Conservation (phyloP, 768 basidiomycete genomes). For the Boletus pseudopeckii region DNA sequence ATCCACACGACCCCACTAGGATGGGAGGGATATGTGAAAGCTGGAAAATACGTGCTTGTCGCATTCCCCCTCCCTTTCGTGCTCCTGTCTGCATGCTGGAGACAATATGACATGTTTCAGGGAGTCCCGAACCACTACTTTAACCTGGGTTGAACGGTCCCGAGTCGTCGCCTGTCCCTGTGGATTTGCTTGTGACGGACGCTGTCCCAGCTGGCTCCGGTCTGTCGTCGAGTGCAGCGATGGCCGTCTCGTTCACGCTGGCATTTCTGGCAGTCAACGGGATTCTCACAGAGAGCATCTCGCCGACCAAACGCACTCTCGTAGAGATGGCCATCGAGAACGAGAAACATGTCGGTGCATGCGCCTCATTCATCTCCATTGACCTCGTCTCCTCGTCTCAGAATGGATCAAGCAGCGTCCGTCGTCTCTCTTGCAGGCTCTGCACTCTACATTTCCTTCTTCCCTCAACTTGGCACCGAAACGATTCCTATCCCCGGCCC, state of each 20-base stretch:
- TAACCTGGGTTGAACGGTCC: too few species aligned
- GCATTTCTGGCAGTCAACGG: conserved; percentile 77
- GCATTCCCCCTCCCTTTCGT: too few species aligned
- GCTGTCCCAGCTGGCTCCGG: conserved; percentile 86
- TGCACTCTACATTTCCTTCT: conserved; percentile 80
- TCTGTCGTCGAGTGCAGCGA: conserved; percentile 82
- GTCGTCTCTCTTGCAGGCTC: conserved; percentile 70
- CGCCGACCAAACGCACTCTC: conserved; percentile 57
- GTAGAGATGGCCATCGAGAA: conserved; percentile 81
- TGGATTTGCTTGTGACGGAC: conserved; percentile 77
- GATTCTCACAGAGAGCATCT: conserved; percentile 38
- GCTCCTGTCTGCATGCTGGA: too few species aligned
- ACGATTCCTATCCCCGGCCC: conserved; percentile 59
- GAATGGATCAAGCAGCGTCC: conserved; percentile 91
- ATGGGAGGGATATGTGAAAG: too few species aligned
- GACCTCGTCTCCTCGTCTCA: conserved; percentile 18
- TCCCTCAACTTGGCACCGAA: conserved; percentile 64
- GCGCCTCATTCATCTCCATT: background rate
- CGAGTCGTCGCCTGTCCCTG: too few species aligned
- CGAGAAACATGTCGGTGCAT: conserved; percentile 73
- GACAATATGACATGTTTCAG: too few species aligned
- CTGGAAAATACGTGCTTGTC: too few species aligned
- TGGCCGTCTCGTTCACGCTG: conserved; percentile 85
- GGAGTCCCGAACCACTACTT: too few species aligned
- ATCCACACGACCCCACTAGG: too few species aligned